A percentile compares a stretch with the other conserved stretches of the same genome.
Conservation (phyloP, 164 flowering plant species). For the Hamamelis virginiana region DNA sequence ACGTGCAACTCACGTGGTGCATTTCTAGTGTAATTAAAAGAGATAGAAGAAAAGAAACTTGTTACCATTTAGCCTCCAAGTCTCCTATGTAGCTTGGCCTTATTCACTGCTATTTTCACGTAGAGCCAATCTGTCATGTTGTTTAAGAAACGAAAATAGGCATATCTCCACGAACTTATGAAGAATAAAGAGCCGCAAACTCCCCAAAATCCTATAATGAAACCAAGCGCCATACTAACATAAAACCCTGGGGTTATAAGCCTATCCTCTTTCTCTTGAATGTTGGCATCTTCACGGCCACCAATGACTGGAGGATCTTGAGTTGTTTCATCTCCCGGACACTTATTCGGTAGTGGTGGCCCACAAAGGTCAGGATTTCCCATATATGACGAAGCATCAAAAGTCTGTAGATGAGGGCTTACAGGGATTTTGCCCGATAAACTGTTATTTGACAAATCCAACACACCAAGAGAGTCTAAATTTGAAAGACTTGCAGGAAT, state of each 20-base stretch:
- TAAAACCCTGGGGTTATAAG: conserved; percentile 13
- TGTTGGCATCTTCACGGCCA: too few species aligned
- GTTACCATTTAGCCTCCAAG: too few species aligned
- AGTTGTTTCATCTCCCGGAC: conserved; percentile 3
- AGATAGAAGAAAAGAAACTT: too few species aligned
- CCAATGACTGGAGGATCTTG: not conserved
- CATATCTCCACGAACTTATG: conserved; percentile 18
- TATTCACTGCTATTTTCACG: not conserved
- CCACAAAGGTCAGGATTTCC: conserved; percentile 39
- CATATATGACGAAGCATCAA: conserved; percentile 19
- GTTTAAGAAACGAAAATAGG: conserved; percentile 17
- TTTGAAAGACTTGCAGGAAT: conserved; percentile 22
- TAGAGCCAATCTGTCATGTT: conserved; percentile 2
- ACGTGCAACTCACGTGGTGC: too few species aligned
- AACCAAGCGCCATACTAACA: conserved; percentile 18
- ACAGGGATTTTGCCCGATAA: conserved; percentile 31
- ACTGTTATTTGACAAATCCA: conserved; percentile 18
- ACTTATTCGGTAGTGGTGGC: conserved; percentile 18
- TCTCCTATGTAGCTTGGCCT: not conserved
- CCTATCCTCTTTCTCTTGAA: not conserved
- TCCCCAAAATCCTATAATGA: conserved; percentile 26
- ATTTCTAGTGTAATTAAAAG: too few species aligned
- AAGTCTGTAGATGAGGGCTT: conserved; percentile 30
- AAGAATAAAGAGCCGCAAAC: conserved; percentile 21
- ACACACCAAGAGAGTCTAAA: not conserved